Conservation (phyloP, 352 stramenopile species). For the Elongisporangium anandrum region DNA sequence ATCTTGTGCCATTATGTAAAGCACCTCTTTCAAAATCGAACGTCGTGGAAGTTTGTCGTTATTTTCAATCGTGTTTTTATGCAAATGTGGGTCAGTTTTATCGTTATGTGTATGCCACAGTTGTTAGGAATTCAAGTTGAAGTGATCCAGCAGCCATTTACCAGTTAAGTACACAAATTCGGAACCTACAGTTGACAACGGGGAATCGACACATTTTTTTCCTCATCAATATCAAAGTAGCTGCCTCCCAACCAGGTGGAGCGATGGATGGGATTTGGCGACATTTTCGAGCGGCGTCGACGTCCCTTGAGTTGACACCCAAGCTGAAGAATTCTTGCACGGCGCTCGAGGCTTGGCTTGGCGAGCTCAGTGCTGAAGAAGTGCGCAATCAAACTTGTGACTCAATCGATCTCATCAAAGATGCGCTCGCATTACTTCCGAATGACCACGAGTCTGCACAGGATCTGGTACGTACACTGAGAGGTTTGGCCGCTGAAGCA, state of each 20-base stretch:
- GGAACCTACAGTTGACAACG: background rate
- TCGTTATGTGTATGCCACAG: too few species aligned
- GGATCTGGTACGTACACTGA: background rate
- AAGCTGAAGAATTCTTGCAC: background rate
- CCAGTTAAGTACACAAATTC: background rate
- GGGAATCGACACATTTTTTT: background rate
- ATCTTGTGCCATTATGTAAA: background rate
- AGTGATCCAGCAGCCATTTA: too few species aligned
- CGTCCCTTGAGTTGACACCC: background rate
- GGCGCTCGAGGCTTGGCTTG: background rate
- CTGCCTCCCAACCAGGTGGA: too few species aligned
- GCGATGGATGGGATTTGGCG: slow-evolving; percentile 1
- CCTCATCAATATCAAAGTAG: background rate
- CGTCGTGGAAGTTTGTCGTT: background rate
- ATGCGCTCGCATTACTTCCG: background rate
- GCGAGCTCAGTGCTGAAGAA: background rate
- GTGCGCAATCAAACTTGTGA: slow-evolving; percentile 2
- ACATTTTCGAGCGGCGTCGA: background rate
- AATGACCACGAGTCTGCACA: background rate
- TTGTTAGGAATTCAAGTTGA: too few species aligned
- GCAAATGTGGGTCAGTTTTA: background rate
- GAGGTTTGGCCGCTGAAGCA: background rate
- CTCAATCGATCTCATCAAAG: background rate
- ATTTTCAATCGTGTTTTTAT: background rate
- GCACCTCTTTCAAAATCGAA: background rate